phyloP scores from a whole-genome alignment of 2,329 filamentous ascomycete genomes.

The Zopfia rhizophila region DNA sequence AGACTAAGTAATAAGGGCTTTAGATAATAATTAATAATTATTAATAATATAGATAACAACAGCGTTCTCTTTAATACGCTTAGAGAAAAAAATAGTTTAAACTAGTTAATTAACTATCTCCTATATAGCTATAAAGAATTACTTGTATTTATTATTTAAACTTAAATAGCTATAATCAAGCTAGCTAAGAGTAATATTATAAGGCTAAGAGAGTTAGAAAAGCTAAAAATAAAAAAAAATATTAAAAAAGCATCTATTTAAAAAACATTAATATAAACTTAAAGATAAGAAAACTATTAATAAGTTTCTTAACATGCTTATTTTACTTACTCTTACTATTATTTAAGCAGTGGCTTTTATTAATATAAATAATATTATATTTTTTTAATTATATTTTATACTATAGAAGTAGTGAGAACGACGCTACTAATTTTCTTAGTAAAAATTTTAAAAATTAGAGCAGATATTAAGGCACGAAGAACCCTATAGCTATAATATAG shows the following conservation, averaged over 20 bases:
- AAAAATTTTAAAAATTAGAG: slow-evolving; percentile 45
- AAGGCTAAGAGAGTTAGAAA: slow-evolving; percentile 23
- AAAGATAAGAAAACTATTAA: slow-evolving; percentile 11
- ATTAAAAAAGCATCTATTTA: slow-evolving; percentile 10
- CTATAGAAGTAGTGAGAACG: slow-evolving; percentile 33
- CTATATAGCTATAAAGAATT: slow-evolving; percentile 41
- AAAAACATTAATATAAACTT: slow-evolving; percentile 7
- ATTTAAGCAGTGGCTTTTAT: slow-evolving; percentile 42
- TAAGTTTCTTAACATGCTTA: slow-evolving; percentile 40
- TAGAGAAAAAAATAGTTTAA: not conserved
- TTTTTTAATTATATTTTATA: slow-evolving; percentile 17
- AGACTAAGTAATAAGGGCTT: slow-evolving; percentile 37
- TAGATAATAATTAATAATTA: slow-evolving; percentile 52
- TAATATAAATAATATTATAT: slow-evolving; percentile 28
- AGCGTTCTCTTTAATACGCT: slow-evolving; percentile 36
- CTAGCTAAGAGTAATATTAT: slow-evolving; percentile 26
- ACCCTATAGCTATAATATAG: slow-evolving; percentile 50
- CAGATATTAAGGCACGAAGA: slow-evolving; percentile 41
- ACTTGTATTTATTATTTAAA: slow-evolving; percentile 43
- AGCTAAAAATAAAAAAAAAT: slow-evolving; percentile 19
- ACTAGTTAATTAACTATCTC: slow-evolving; percentile 35
- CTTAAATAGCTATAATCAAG: slow-evolving; percentile 16
- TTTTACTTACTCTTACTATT: slow-evolving; percentile 22
- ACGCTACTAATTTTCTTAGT: slow-evolving; percentile 39
- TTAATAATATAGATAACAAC: slow-evolving; percentile 58